Percentiles rank a stretch among this genome's conserved stretches.
Conservation (phyloP, 768 basidiomycete species). For the Atractiella rhizophila region DNA sequence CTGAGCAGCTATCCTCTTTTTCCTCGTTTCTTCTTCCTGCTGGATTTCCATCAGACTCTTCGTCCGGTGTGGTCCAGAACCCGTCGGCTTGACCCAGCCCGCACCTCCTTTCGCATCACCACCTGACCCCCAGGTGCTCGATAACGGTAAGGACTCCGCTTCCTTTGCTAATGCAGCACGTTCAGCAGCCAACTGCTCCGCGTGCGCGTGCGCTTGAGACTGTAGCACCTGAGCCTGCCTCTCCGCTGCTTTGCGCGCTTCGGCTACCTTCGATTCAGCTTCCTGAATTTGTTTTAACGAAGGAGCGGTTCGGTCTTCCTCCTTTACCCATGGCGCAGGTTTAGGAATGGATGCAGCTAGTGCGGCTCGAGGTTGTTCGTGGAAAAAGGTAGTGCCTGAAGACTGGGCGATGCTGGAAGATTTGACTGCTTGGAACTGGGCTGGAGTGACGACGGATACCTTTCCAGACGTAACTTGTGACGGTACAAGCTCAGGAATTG, state of each 20-base stretch:
- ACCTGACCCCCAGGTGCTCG: conserved; percentile 49
- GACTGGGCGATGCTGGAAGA: neutral
- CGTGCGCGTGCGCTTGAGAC: conserved; percentile 26
- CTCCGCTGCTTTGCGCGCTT: conserved; percentile 45
- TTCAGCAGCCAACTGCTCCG: conserved; percentile 15
- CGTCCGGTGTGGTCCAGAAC: conserved; percentile 51
- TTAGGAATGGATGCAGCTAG: conserved; percentile 8
- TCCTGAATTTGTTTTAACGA: conserved; percentile 89
- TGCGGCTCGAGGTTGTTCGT: conserved; percentile 3
- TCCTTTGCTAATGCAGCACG: conserved; percentile 8
- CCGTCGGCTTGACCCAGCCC: conserved; percentile 12
- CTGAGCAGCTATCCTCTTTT: conserved; percentile 35
- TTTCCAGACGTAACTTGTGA: neutral
- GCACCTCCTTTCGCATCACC: conserved; percentile 20
- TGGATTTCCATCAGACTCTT: conserved; percentile 98
- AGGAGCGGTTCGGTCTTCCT: conserved; percentile 29
- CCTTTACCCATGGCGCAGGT: conserved; percentile 20
- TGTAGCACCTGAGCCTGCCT: conserved; percentile 33
- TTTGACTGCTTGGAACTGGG: too few relatives aligned
- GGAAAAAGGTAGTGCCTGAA: conserved; percentile 1
- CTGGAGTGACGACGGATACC: conserved; percentile 8
- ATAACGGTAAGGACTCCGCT: conserved; percentile 24
- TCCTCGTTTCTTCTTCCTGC: conserved; percentile 78
- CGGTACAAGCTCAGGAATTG: neutral
- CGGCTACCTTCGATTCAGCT: conserved; percentile 56